A percentile compares a stretch with the other conserved stretches of the same genome.
Evolutionary conservation across 805 yeast species (phyloP).

Genomic region (Ascoidea rubescens): DNA sequence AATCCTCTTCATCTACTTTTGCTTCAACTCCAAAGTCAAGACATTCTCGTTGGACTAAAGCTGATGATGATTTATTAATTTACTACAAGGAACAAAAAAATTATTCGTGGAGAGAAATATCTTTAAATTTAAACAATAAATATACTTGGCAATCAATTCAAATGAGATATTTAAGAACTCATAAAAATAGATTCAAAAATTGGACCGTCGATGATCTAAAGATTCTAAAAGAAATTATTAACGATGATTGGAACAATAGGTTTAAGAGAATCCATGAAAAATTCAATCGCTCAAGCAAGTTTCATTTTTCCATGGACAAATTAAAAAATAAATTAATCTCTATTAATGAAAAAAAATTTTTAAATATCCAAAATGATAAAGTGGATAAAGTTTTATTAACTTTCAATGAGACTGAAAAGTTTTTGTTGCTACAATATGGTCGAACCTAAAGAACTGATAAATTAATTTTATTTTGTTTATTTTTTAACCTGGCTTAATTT

Average conservation of each 20-base stretch:
- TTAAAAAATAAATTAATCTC: too few relatives aligned
- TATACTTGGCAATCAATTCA: slow-evolving; percentile 32
- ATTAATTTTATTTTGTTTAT: too few relatives aligned
- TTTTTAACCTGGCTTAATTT: too few relatives aligned
- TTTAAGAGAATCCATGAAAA: slow-evolving; percentile 21
- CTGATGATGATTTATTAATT: slow-evolving; percentile 19
- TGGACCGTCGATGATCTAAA: slow-evolving; percentile 23
- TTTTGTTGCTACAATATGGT: neutral
- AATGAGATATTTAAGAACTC: slow-evolving; percentile 29
- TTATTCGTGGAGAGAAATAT: slow-evolving; percentile 26
- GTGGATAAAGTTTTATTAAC: neutral
- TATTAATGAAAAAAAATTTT: too few relatives aligned
- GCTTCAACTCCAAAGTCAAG: neutral
- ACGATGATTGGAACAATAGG: slow-evolving; percentile 26
- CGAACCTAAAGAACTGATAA: neutral
- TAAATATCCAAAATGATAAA: too few relatives aligned
- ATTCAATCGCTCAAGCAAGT: neutral
- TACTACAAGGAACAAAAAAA: slow-evolving; percentile 19
- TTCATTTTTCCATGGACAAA: neutral
- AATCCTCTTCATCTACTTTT: too few relatives aligned
- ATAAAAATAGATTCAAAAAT: slow-evolving; percentile 20
- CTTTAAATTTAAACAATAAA: slow-evolving; percentile 11
- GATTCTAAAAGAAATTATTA: slow-evolving; percentile 17
- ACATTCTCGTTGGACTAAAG: slow-evolving; percentile 18
- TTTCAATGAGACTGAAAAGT: neutral